Percentiles rank a stretch among this genome's conserved stretches.
Evolutionary conservation across 352 stramenopile species (phyloP).

Genomic region (Pythium rhizo-oryzae): DNA sequence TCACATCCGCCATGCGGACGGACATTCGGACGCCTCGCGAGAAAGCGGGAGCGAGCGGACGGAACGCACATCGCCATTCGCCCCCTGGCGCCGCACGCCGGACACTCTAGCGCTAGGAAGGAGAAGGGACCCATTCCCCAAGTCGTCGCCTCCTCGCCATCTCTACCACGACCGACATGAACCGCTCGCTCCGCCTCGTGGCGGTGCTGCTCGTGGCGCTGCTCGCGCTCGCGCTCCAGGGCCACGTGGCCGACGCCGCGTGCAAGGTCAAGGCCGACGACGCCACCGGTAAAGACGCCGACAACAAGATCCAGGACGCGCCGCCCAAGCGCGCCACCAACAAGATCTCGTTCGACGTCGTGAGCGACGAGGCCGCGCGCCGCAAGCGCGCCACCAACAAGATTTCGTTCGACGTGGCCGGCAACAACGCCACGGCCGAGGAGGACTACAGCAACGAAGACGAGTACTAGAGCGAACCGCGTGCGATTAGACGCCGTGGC

Average conservation of each 20-base stretch:
- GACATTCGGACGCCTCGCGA: conserved; percentile 10
- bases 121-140: conserved; percentile 21
- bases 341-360: conserved; percentile 28
- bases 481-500: neutral
- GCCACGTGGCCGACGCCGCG: conserved; percentile 25
- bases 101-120: neutral
- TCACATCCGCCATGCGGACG: conserved; percentile 7
- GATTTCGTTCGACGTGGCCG: conserved; percentile 23
- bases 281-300: conserved; percentile 17
- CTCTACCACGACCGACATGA: conserved; percentile 10
- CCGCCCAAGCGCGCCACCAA: conserved; percentile 35
- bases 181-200: conserved; percentile 33
- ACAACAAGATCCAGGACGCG: conserved; percentile 42
- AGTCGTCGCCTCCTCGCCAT: conserved; percentile 13
- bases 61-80: too few species aligned
- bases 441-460: conserved; percentile 15
- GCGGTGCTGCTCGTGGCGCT: conserved; percentile 23
- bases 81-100: too few species aligned
- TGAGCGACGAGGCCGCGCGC: neutral
- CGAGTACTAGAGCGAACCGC: neutral
- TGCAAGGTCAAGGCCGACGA: conserved; percentile 40
- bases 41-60: too few species aligned
- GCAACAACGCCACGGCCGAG: conserved; percentile 1
- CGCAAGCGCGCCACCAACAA: conserved; percentile 19
- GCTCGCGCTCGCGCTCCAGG: conserved; percentile 23